phyloP scores from a whole-genome alignment of 192 early-diverging fungal genomes.

The Coemansia sp. region DNA sequence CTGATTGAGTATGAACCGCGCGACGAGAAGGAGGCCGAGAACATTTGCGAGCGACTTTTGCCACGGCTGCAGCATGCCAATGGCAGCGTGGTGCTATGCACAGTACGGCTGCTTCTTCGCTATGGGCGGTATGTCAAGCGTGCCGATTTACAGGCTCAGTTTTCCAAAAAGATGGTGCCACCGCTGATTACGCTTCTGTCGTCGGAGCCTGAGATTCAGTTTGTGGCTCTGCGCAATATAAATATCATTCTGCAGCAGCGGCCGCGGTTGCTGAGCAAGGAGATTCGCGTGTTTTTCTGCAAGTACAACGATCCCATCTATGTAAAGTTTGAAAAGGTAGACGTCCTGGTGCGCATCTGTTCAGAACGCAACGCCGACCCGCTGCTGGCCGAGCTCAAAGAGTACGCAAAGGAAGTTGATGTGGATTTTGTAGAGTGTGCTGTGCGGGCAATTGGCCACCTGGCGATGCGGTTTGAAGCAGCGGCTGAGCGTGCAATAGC shows the following conservation, averaged over 20 bases:
- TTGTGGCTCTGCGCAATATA: slow-evolving; percentile 95
- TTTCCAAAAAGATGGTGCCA: slow-evolving; percentile 89
- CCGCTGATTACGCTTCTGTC: slow-evolving; percentile 91
- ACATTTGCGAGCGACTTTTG: slow-evolving; percentile 85
- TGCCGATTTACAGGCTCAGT: slow-evolving; percentile 68
- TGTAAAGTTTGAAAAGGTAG: slow-evolving; percentile 94
- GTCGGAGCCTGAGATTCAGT: slow-evolving; percentile 91
- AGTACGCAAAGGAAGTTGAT: slow-evolving; percentile 97
- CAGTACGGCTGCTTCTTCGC: slow-evolving; percentile 65
- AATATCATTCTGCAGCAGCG: slow-evolving; percentile 90
- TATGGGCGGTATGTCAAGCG: slow-evolving; percentile 60
- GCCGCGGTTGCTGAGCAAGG: slow-evolving; percentile 81
- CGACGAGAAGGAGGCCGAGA: slow-evolving; percentile 79
- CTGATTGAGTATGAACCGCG: slow-evolving; percentile 73
- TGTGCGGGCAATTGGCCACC: slow-evolving; percentile 85
- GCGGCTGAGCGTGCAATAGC: slow-evolving; percentile 83
- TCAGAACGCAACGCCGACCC: slow-evolving; percentile 86
- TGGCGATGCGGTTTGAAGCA: slow-evolving; percentile 87
- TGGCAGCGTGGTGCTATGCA: slow-evolving; percentile 89
- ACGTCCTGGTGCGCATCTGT: slow-evolving; percentile 87
- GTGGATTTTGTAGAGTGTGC: slow-evolving; percentile 93
- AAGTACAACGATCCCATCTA: slow-evolving; percentile 98
- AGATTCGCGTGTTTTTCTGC: slow-evolving; percentile 96
- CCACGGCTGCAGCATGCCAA: slow-evolving; percentile 96
- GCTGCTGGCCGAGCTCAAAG: slow-evolving; percentile 88